phyloP scores from a whole-genome alignment of 495 filamentous ascomycete genomes.

The Lophium mytilinum region DNA sequence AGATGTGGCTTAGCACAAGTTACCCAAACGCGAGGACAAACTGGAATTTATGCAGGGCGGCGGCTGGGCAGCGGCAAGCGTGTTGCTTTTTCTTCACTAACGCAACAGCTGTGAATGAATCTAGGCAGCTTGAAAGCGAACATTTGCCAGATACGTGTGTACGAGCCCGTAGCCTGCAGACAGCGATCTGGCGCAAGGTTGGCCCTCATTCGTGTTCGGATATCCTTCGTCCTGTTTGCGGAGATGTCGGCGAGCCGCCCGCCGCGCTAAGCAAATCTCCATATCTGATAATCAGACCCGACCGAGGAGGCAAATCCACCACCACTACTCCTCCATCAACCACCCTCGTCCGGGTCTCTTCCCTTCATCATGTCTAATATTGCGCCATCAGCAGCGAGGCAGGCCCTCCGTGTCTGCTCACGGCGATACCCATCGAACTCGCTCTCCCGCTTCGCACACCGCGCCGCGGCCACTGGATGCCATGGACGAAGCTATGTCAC shows the following conservation, averaged over 20 bases:
- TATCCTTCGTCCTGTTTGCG: conserved; percentile 2
- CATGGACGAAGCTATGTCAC: conserved; percentile 65
- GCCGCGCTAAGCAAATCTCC: conserved; percentile 5
- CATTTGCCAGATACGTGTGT: too few relatives aligned
- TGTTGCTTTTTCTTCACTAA: too few relatives aligned
- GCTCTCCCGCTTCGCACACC: conserved; percentile 26
- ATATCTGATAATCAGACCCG: not conserved
- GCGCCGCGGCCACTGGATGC: conserved; percentile 39
- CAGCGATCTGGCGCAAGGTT: not conserved
- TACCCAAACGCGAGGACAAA: not conserved
- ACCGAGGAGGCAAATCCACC: conserved; percentile 1
- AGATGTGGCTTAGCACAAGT: conserved; percentile 17
- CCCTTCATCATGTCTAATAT: conserved; percentile 58
- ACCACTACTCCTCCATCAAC: not conserved
- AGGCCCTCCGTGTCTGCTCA: conserved; percentile 64
- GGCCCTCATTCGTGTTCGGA: too few relatives aligned
- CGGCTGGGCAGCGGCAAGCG: not conserved
- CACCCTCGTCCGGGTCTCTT: not conserved
- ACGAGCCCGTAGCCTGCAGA: not conserved
- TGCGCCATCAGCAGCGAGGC: conserved; percentile 63
- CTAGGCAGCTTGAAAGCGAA: too few relatives aligned
- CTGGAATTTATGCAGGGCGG: not conserved
- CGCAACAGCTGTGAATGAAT: too few relatives aligned
- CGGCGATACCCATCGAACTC: conserved; percentile 23
- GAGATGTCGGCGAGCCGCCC: not conserved